Percentiles rank a stretch among this genome's conserved stretches.
phyloP scores from a whole-genome alignment of 768 basidiomycete genomes.

The Filobasidium wieringae region DNA sequence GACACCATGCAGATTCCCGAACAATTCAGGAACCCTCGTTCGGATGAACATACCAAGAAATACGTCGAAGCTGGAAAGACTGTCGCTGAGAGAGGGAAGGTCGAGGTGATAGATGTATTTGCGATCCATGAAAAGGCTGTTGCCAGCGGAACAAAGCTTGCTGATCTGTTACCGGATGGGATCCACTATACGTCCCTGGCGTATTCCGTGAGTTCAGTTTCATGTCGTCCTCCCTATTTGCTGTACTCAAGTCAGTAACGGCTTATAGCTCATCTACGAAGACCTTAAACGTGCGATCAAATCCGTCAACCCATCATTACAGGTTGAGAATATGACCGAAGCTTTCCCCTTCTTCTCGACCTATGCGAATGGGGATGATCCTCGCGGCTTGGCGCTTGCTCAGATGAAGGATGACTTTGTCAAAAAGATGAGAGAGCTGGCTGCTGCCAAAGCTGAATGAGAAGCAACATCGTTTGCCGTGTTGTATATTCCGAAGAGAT shows the following conservation, averaged over 20 bases:
- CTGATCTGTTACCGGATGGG: constrained; percentile 1
- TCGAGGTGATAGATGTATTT: not conserved
- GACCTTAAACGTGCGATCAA: not conserved
- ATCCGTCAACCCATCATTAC: not conserved
- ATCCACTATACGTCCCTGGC: not conserved
- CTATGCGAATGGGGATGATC: constrained; percentile 1
- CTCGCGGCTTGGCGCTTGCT: not conserved
- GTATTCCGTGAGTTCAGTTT: not conserved
- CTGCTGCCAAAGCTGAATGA: too few species aligned
- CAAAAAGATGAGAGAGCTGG: not conserved
- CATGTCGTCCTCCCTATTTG: too few species aligned
- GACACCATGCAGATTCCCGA: not conserved
- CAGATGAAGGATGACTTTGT: not conserved
- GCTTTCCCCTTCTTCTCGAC: not conserved
- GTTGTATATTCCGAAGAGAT: too few species aligned
- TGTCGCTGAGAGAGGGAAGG: not conserved
- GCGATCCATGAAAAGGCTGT: constrained; percentile 1
- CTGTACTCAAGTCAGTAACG: not conserved
- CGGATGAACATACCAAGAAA: not conserved
- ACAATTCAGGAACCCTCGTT: not conserved
- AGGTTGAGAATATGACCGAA: not conserved
- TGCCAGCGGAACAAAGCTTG: not conserved
- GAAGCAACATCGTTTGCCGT: too few species aligned
- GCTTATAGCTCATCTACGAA: not conserved
- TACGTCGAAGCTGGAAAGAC: not conserved